Percentiles rank a stretch among this genome's conserved stretches.
phyloP scores from a whole-genome alignment of 371 early-diverging fungal species.

The Blastocladiella emersonii region DNA sequence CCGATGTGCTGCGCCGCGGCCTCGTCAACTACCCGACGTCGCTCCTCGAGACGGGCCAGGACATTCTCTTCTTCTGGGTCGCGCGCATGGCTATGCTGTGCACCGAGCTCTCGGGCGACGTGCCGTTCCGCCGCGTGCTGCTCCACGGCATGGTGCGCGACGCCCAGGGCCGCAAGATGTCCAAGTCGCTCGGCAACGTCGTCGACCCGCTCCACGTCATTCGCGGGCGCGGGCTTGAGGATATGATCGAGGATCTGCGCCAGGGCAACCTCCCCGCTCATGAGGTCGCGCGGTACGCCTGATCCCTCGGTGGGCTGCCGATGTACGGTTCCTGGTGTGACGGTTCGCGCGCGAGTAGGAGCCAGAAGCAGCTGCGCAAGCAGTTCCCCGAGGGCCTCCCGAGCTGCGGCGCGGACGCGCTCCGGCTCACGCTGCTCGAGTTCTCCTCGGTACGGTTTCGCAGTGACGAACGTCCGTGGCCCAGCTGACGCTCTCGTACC shows the following conservation, averaged over 20 bases:
- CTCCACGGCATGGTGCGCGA: slow-evolving; percentile 81
- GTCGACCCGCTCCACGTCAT: slow-evolving; percentile 96
- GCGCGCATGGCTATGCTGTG: slow-evolving; percentile 99
- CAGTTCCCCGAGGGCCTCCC: slow-evolving; percentile 98
- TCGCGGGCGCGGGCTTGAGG: slow-evolving; percentile 58
- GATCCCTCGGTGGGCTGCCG: background rate
- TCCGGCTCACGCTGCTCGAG: slow-evolving; percentile 87
- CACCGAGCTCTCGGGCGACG: slow-evolving; percentile 62
- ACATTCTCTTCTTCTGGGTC: slow-evolving; percentile 99
- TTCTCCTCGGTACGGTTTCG: background rate
- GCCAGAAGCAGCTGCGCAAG: slow-evolving; percentile 67
- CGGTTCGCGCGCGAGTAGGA: too few relatives aligned
- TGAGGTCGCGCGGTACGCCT: slow-evolving; percentile 35
- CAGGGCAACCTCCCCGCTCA: slow-evolving; percentile 85
- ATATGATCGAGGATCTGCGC: slow-evolving; percentile 60
- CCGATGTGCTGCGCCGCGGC: background rate
- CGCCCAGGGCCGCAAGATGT: slow-evolving; percentile 96
- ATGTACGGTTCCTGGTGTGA: background rate
- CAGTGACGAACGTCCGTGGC: too few relatives aligned
- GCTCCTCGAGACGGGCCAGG: slow-evolving; percentile 95
- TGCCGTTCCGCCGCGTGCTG: slow-evolving; percentile 68
- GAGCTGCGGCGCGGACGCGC: slow-evolving; percentile 97
- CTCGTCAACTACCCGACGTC: slow-evolving; percentile 60
- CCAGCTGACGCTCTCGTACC: slow-evolving; percentile 40
- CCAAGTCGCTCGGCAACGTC: slow-evolving; percentile 93